Conservation (phyloP, 1,284 basidiomycete species). For the Puccinia novopanici region DNA sequence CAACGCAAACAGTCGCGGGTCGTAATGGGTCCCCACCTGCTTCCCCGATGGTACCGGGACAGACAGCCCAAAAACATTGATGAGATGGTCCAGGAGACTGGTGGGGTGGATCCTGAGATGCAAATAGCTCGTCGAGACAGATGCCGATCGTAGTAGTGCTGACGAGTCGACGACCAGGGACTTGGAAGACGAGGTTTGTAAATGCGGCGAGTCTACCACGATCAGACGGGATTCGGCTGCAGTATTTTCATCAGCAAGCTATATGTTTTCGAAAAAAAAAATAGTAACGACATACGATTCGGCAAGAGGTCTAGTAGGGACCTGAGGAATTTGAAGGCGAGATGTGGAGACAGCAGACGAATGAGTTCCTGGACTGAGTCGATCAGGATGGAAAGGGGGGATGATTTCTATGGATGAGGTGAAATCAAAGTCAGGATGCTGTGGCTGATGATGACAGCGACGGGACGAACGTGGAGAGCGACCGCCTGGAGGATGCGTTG, state of each 20-base stretch:
- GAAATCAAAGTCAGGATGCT: too few species aligned
- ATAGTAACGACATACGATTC: slow-evolving; percentile 12
- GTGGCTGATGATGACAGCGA: too few species aligned
- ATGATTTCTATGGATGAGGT: background rate
- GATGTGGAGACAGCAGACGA: slow-evolving; percentile 1
- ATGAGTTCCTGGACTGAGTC: slow-evolving; percentile 25
- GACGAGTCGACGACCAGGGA: background rate
- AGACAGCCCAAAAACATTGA: slow-evolving; percentile 25
- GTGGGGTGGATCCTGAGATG: slow-evolving; percentile 43
- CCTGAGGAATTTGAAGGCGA: slow-evolving; percentile 18
- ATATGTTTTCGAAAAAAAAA: background rate
- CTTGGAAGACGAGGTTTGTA: slow-evolving; percentile 17
- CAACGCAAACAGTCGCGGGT: slow-evolving; percentile 27
- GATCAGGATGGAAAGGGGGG: slow-evolving; percentile 10
- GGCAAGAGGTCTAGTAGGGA: slow-evolving; percentile 19
- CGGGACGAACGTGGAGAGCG: background rate
- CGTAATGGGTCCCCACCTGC: slow-evolving; percentile 34
- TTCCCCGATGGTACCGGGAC: background rate
- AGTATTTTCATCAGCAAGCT: background rate
- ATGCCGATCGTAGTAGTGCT: background rate
- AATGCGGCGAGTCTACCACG: slow-evolving; percentile 38
- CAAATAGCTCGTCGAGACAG: slow-evolving; percentile 10
- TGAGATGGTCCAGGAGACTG: slow-evolving; percentile 28
- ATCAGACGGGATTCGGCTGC: slow-evolving; percentile 33
- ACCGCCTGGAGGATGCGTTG: background rate